A percentile compares a stretch with the other conserved stretches of the same genome.
phyloP scores from a whole-genome alignment of 2,329 filamentous ascomycete species.

The Alternaria solani region DNA sequence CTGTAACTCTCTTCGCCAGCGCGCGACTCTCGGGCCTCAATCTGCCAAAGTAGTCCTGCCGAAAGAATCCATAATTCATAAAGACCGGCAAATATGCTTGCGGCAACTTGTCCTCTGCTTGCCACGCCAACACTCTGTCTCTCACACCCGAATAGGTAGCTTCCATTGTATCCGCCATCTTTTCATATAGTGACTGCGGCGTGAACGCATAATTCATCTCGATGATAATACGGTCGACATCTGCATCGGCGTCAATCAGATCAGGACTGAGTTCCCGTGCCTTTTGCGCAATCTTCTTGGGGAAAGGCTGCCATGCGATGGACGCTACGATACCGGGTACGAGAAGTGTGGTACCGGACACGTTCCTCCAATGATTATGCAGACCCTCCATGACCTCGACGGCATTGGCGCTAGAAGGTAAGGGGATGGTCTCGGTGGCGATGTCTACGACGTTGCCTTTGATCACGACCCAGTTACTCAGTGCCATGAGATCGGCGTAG shows the following conservation, averaged over 20 bases:
- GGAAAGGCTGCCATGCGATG: slow-evolving; percentile 49
- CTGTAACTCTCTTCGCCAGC: slow-evolving; percentile 47
- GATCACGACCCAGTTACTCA: slow-evolving; percentile 55
- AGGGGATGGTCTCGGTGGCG: slow-evolving; percentile 44
- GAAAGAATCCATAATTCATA: slow-evolving; percentile 58
- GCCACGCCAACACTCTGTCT: slow-evolving; percentile 48
- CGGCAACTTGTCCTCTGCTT: slow-evolving; percentile 50
- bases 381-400: slow-evolving; percentile 39
- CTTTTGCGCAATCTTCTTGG: slow-evolving; percentile 36
- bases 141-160: slow-evolving; percentile 51
- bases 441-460: slow-evolving; percentile 47
- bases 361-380: slow-evolving; percentile 43
- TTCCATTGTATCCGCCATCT: slow-evolving; percentile 53
- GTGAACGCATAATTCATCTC: slow-evolving; percentile 56
- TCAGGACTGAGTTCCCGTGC: slow-evolving; percentile 36
- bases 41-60: slow-evolving; percentile 58
- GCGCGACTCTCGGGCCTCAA: slow-evolving; percentile 44
- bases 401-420: slow-evolving; percentile 34
- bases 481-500: slow-evolving; percentile 58
- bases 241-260: slow-evolving; percentile 52
- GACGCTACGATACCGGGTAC: slow-evolving; percentile 45
- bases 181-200: slow-evolving; percentile 41
- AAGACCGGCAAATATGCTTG: slow-evolving; percentile 57
- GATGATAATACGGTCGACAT: slow-evolving; percentile 55
- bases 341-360: slow-evolving; percentile 31